A percentile compares a stretch with the other conserved stretches of the same genome.
Evolutionary conservation across 331 rosid genomes (phyloP).

Genomic region (Acacia concinna): DNA sequence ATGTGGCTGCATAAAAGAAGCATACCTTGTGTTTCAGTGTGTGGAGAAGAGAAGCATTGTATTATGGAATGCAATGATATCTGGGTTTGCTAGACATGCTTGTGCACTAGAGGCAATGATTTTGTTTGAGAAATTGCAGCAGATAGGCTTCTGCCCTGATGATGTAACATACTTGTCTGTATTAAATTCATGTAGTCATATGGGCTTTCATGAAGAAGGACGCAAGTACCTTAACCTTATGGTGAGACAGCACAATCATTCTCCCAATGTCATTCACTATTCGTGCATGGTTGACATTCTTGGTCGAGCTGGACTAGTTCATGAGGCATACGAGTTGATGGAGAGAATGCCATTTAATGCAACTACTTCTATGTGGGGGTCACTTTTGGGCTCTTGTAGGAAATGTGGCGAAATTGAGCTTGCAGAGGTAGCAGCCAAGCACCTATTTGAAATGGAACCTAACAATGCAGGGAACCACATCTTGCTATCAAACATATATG

Average conservation of each 20-base stretch:
- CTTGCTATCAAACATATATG: conserved; percentile 74
- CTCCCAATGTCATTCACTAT: conserved; percentile 74
- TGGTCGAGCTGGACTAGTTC: conserved; percentile 68
- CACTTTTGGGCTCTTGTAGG: conserved; percentile 82
- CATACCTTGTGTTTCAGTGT: conserved; percentile 61
- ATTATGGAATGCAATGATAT: conserved; percentile 81
- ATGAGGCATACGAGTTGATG: conserved; percentile 60
- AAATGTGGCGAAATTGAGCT: conserved; percentile 56
- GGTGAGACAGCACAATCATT: conserved; percentile 52
- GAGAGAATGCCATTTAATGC: conserved; percentile 62
- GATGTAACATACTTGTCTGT: conserved; percentile 68
- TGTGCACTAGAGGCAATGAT: conserved; percentile 61
- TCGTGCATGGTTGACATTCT: conserved; percentile 79
- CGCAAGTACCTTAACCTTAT: conserved; percentile 66
- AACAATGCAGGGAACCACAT: conserved; percentile 83
- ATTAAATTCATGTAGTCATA: conserved; percentile 72
- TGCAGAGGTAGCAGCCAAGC: conserved; percentile 79
- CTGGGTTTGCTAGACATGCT: conserved; percentile 79
- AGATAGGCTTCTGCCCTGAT: conserved; percentile 60
- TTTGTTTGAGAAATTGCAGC: conserved; percentile 90
- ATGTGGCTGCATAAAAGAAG: conserved; percentile 75
- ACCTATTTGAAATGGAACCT: conserved; percentile 73
- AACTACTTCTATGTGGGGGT: conserved; percentile 85
- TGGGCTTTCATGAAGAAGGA: conserved; percentile 73
- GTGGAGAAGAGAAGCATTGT: conserved; percentile 52